These are phyloP conservation scores for Vitis cinerea DNA, from an alignment of 164 flowering plant genomes.

Conservation along the genomic window DNA sequence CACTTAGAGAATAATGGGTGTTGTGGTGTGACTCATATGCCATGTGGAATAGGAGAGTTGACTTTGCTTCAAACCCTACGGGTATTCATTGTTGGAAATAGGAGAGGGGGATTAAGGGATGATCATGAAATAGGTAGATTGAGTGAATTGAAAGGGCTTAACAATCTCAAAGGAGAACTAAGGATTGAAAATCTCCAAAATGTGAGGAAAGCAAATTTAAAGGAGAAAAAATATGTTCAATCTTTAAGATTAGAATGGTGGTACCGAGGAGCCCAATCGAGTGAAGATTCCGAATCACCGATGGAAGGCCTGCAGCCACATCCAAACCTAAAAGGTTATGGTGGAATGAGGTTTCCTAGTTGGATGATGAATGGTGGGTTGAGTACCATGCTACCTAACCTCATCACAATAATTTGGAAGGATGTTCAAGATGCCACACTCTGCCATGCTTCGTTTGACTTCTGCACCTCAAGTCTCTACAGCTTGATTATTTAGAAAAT, in stretches of 20 bases:
- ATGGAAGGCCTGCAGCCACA: background rate
- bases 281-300: background rate
- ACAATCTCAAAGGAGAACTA: background rate
- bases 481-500: background rate
- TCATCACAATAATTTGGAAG: background rate
- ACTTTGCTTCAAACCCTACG: too few species aligned
- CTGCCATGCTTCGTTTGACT: background rate
- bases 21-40: background rate
- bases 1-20: too few species aligned
- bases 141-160: background rate
- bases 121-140: background rate
- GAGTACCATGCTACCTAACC: background rate
- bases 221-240: background rate
- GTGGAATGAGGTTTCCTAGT: background rate
- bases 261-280: background rate
- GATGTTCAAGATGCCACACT: background rate
- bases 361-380: background rate
- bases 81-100: too few species aligned
- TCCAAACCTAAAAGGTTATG: background rate
- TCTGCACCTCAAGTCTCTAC: background rate
- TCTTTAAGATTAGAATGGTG: background rate
- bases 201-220: background rate
- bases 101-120: background rate
- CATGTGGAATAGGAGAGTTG: background rate
- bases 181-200: background rate